These are phyloP conservation scores for Didymella exigua DNA, from an alignment of 2,329 filamentous ascomycete species.

Conservation along the genomic window DNA sequence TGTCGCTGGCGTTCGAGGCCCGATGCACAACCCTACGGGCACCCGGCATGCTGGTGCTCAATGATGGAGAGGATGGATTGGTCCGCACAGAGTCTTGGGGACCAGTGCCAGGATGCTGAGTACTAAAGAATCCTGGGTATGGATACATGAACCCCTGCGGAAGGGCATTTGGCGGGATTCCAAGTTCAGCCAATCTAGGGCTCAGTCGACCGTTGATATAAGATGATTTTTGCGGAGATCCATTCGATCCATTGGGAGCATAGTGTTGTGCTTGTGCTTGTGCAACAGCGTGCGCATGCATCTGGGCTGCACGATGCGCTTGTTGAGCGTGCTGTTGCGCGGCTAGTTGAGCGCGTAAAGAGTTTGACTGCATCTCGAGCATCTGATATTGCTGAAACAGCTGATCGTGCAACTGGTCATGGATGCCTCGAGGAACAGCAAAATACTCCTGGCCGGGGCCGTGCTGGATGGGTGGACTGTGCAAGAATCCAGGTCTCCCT, in stretches of 20 bases:
- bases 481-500: slow-evolving; percentile 46
- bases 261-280: slow-evolving; percentile 45
- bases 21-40: slow-evolving; percentile 52
- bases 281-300: slow-evolving; percentile 46
- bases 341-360: slow-evolving; percentile 44
- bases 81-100: slow-evolving; percentile 54
- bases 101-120: slow-evolving; percentile 45
- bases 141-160: slow-evolving; percentile 54
- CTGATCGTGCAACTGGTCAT: slow-evolving; percentile 55
- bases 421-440: slow-evolving; percentile 46
- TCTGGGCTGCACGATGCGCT: slow-evolving; percentile 47
- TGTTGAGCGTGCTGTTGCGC: slow-evolving; percentile 48
- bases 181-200: slow-evolving; percentile 38
- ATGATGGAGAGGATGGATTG: slow-evolving; percentile 57
- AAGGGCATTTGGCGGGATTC: slow-evolving; percentile 36
- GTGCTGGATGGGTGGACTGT: slow-evolving; percentile 51
- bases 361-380: slow-evolving; percentile 51
- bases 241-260: slow-evolving; percentile 42
- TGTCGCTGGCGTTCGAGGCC: slow-evolving; percentile 52
- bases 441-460: slow-evolving; percentile 52
- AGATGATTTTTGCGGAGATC: slow-evolving; percentile 50
- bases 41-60: slow-evolving; percentile 50
- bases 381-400: slow-evolving; percentile 57
- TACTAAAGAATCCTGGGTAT: slow-evolving; percentile 52
- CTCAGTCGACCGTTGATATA: slow-evolving; percentile 42